phyloP scores from a whole-genome alignment of 768 basidiomycete genomes.

The Tephrocybe sp. region DNA sequence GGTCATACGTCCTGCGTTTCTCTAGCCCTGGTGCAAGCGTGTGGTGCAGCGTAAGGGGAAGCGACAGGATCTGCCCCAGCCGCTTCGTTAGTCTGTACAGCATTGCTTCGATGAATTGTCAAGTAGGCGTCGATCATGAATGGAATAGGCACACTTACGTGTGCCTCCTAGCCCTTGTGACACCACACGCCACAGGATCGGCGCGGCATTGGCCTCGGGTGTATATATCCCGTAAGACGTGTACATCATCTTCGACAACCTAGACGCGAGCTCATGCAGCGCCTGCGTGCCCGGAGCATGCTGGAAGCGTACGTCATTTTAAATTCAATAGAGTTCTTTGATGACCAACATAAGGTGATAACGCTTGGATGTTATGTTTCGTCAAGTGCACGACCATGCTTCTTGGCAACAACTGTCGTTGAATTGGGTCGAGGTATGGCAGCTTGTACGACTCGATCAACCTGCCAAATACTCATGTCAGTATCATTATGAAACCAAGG shows the following conservation, averaged over 20 bases:
- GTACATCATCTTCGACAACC: constrained; percentile 59
- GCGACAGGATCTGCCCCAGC: constrained; percentile 51
- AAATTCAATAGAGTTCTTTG: background rate
- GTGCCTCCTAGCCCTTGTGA: constrained; percentile 62
- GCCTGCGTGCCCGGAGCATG: constrained; percentile 56
- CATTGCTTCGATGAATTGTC: constrained; percentile 43
- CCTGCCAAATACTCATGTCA: constrained; percentile 38
- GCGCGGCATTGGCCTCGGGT: constrained; percentile 75
- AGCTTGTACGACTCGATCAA: constrained; percentile 73
- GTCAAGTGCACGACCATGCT: constrained; percentile 70
- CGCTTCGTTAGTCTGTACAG: constrained; percentile 67
- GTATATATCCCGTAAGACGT: constrained; percentile 55
- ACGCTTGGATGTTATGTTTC: constrained; percentile 61
- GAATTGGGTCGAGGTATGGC: constrained; percentile 75
- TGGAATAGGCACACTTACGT: constrained; percentile 50
- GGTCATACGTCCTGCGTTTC: constrained; percentile 36
- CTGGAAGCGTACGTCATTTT: constrained; percentile 35
- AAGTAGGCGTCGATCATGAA: constrained; percentile 15
- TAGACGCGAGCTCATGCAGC: constrained; percentile 62
- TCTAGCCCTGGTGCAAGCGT: constrained; percentile 45
- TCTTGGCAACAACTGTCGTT: constrained; percentile 51
- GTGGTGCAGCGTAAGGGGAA: constrained; percentile 61
- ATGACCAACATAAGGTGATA: constrained; percentile 68
- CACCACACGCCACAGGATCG: constrained; percentile 76
- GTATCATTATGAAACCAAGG: constrained; percentile 2